These are phyloP conservation scores for Suillus plorans DNA, from an alignment of 768 basidiomycete species.

Conservation along the genomic window DNA sequence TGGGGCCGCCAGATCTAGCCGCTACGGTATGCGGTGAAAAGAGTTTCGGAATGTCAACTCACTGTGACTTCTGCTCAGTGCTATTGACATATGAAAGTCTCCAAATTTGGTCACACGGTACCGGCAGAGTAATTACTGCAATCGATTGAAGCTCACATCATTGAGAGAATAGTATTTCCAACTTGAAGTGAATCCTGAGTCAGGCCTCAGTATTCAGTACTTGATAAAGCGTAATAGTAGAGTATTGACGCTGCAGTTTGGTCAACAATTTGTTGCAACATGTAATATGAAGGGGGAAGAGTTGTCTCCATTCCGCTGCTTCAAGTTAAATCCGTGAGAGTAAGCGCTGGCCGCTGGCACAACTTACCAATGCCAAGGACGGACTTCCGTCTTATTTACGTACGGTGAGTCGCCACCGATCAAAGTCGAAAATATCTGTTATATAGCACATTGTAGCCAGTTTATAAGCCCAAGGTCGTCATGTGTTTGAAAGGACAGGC, in stretches of 20 bases:
- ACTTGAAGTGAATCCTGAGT: neutral
- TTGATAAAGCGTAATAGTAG: neutral
- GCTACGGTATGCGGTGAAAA: neutral
- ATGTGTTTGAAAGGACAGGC: neutral
- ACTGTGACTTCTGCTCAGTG: neutral
- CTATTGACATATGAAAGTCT: neutral
- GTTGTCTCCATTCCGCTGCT: neutral
- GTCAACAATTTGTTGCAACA: no score
- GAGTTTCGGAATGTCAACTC: neutral
- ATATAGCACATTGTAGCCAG: neutral
- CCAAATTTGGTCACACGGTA: neutral
- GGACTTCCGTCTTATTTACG: neutral
- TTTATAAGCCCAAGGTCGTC: neutral
- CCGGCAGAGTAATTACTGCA: neutral
- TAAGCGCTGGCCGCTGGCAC: neutral
- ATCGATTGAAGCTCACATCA: neutral
- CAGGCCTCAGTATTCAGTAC: no score
- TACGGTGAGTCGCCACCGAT: neutral
- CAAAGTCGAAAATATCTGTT: neutral
- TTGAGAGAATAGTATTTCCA: neutral
- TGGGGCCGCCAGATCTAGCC: neutral
- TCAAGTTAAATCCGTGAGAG: neutral
- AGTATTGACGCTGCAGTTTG: neutral
- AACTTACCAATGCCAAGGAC: neutral
- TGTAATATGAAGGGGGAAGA: neutral